Percentiles rank a stretch among this genome's conserved stretches.
Evolutionary conservation across 768 basidiomycete genomes (phyloP).

Genomic region (Suillus tomentosus): DNA sequence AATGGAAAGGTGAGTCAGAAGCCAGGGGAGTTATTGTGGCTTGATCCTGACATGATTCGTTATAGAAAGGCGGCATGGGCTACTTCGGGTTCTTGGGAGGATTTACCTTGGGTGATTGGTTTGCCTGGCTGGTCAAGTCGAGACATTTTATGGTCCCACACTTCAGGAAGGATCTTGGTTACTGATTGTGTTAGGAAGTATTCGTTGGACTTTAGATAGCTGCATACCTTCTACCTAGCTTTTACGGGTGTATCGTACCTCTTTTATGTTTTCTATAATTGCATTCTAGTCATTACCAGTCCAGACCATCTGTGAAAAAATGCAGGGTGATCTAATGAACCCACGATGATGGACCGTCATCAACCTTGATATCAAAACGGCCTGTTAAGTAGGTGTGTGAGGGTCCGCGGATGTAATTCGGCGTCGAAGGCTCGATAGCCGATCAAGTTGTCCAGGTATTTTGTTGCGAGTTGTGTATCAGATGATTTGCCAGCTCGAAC

Average conservation of each 20-base stretch:
- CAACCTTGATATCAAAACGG: background rate
- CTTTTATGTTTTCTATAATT: background rate
- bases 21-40: slow-evolving; percentile 11
- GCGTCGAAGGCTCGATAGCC: background rate
- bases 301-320: background rate
- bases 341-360: background rate
- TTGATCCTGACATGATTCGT: slow-evolving; percentile 8
- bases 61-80: slow-evolving; percentile 41
- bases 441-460: background rate
- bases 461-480: background rate
- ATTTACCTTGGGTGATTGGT: slow-evolving; percentile 46
- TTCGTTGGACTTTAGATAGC: background rate
- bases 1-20: slow-evolving; percentile 49
- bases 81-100: slow-evolving; percentile 48
- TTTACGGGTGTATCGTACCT: background rate
- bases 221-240: background rate
- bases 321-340: background rate
- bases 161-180: slow-evolving; percentile 32
- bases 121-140: slow-evolving; percentile 44
- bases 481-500: slow-evolving; percentile 5
- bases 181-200: slow-evolving; percentile 16
- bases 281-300: background rate
- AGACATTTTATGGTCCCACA: slow-evolving; percentile 28
- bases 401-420: slow-evolving; percentile 3
- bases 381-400: background rate